Percentiles rank a stretch among this genome's conserved stretches.
phyloP scores from a whole-genome alignment of 805 yeast species.

The Ogataea methanolica region DNA sequence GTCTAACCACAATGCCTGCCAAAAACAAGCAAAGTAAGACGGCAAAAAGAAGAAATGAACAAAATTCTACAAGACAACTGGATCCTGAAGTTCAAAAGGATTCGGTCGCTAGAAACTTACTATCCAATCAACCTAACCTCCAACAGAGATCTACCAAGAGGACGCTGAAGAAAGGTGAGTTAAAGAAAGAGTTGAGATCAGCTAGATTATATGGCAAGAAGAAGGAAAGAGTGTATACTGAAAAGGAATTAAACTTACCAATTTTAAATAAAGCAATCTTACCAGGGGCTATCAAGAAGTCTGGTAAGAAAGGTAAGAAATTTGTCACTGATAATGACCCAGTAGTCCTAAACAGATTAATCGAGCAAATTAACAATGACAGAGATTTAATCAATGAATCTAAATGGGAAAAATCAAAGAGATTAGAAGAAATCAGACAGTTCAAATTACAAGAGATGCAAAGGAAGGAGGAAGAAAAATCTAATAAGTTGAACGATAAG shows the following conservation, averaged over 20 bases:
- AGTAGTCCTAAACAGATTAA: conserved; percentile 58
- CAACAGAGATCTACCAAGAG: conserved; percentile 54
- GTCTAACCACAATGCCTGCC: conserved; percentile 21
- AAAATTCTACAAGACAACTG: conserved; percentile 50
- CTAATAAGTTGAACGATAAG: conserved; percentile 65
- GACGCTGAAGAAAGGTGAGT: conserved; percentile 44
- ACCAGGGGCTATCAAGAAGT: conserved; percentile 73
- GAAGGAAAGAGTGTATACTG: conserved; percentile 55
- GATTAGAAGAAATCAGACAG: conserved; percentile 87
- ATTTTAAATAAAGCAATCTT: conserved; percentile 73
- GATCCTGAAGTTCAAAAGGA: conserved; percentile 66
- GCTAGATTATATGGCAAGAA: conserved; percentile 66
- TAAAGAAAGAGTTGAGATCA: conserved; percentile 63
- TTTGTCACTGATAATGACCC: conserved; percentile 69
- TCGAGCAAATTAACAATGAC: conserved; percentile 77
- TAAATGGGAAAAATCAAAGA: conserved; percentile 82
- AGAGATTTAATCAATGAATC: conserved; percentile 77
- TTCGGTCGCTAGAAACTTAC: conserved; percentile 61
- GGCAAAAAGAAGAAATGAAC: conserved; percentile 49
- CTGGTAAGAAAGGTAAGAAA: conserved; percentile 85
- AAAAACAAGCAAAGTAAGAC: conserved; percentile 46
- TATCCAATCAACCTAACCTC: conserved; percentile 53
- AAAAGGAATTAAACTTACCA: conserved; percentile 77
- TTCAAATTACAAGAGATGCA: conserved; percentile 84
- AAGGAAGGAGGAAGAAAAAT: conserved; percentile 68